Percentiles rank a stretch among this genome's conserved stretches.
Evolutionary conservation across 2,329 filamentous ascomycete species (phyloP).

Genomic region (Apiospora hydei): DNA sequence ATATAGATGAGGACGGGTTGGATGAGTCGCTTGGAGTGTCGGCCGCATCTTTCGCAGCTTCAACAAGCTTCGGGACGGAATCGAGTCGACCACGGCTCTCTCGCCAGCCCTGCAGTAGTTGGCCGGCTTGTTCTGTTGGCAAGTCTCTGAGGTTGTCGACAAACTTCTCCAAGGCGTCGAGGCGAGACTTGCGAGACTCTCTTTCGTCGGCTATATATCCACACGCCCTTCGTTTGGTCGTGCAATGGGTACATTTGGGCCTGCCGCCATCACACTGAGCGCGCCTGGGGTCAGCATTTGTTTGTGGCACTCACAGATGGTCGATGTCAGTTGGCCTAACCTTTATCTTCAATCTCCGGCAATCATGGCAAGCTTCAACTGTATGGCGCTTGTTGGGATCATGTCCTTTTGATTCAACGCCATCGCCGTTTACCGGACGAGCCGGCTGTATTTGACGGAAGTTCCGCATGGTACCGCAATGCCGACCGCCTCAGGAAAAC

Average conservation of each 20-base stretch:
- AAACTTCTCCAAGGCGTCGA: conserved; percentile 39
- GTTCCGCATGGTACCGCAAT: conserved; percentile 4
- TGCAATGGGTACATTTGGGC: conserved; percentile 41
- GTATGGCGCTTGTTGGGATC: background rate
- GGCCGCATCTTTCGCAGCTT: background rate
- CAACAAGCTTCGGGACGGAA: conserved; percentile 4
- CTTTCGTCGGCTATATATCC: conserved; percentile 43
- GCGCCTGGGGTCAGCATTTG: background rate
- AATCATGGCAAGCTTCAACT: conserved; percentile 27
- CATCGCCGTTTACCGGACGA: background rate
- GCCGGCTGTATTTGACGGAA: conserved; percentile 10
- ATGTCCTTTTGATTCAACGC: background rate
- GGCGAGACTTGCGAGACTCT: conserved; percentile 39
- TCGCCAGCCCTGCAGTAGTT: conserved; percentile 35
- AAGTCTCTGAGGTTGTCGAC: conserved; percentile 36
- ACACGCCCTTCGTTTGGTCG: conserved; percentile 37
- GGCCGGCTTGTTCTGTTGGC: conserved; percentile 35
- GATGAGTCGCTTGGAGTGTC: background rate
- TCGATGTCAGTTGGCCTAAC: background rate
- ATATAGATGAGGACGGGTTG: background rate
- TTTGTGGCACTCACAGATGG: background rate
- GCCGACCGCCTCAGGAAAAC: background rate
- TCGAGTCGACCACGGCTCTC: conserved; percentile 10
- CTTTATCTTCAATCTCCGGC: conserved; percentile 25
- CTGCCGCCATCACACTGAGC: conserved; percentile 43